phyloP scores from a whole-genome alignment of 208 protist species.

The Kentomonas sorsogonicus region DNA sequence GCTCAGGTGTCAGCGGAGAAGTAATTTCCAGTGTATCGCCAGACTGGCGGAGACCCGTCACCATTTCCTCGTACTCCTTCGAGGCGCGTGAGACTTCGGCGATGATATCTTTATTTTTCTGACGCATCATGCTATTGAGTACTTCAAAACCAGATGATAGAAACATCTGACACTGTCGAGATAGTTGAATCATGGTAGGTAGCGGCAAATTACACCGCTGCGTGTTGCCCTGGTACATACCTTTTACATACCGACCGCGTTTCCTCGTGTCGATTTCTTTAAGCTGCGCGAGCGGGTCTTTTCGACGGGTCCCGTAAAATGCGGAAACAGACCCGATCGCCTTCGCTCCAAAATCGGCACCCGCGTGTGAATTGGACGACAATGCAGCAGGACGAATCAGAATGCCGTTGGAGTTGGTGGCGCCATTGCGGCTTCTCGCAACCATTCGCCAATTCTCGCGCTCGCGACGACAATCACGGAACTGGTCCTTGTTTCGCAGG shows the following conservation, averaged over 20 bases:
- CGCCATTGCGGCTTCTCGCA: slow-evolving; percentile 64
- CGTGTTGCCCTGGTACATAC: slow-evolving; percentile 54
- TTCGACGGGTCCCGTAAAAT: slow-evolving; percentile 51
- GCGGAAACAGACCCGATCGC: slow-evolving; percentile 66
- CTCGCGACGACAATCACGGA: slow-evolving; percentile 68
- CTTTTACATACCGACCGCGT: slow-evolving; percentile 68
- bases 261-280: slow-evolving; percentile 78
- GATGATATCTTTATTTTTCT: slow-evolving; percentile 27
- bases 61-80: slow-evolving; percentile 53
- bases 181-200: slow-evolving; percentile 72
- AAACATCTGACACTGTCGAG: slow-evolving; percentile 75
- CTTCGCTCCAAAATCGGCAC: slow-evolving; percentile 17
- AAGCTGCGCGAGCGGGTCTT: slow-evolving; percentile 67
- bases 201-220: slow-evolving; percentile 61
- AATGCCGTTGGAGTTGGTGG: slow-evolving; percentile 76
- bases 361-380: not conserved
- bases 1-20: slow-evolving; percentile 38
- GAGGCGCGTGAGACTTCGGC: slow-evolving; percentile 42
- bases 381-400: slow-evolving; percentile 39
- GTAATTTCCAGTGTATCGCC: slow-evolving; percentile 61
- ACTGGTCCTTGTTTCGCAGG: slow-evolving; percentile 31
- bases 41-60: slow-evolving; percentile 51
- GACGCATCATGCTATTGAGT: slow-evolving; percentile 62
- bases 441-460: slow-evolving; percentile 67
- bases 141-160: slow-evolving; percentile 80